These are phyloP conservation scores for Triticum aestivum DNA, from an alignment of 176 grass and related monocot species.

Conservation along the genomic window IWGSC_CS_RefSeq_v2.1 NC_057794.1:59123845-59124344, in stretches of 20 bases:
- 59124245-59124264: conserved; percentile 82
- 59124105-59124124: background rate
- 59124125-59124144: background rate
- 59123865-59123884: conserved; percentile 25
- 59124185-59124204: conserved; percentile 96
- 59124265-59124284: background rate
- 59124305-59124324: conserved; percentile 38
- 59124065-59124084: conserved; percentile 14
- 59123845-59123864: conserved; percentile 41
- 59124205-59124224: conserved; percentile 83
- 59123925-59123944: conserved; percentile 98
- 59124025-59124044: conserved; percentile 70
- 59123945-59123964: conserved; percentile 83
- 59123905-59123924: background rate
- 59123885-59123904: background rate
- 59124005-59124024: conserved; percentile 77
- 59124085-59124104: background rate
- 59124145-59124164: background rate
- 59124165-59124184: conserved; percentile 62
- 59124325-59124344: conserved; percentile 29
- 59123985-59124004: conserved; percentile 35
- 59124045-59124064: conserved; percentile 65
- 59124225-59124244: conserved; percentile 94
- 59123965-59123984: background rate
- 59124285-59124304: background rate